These are phyloP conservation scores for Entomortierella lignicola DNA, from an alignment of 192 early-diverging fungal genomes.

Conservation along the genomic window DNA sequence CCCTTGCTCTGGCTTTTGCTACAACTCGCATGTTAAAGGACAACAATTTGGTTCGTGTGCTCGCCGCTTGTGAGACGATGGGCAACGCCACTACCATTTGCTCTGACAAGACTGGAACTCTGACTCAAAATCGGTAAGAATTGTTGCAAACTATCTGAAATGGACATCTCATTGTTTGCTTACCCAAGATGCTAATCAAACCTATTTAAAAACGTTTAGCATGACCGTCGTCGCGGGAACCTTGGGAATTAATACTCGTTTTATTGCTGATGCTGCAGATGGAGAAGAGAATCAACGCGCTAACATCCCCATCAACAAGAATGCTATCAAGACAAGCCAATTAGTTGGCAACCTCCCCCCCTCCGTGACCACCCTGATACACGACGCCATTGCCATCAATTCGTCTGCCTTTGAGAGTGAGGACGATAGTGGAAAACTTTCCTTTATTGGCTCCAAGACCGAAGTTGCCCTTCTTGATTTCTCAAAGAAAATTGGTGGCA, in stretches of 20 bases:
- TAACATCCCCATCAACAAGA: conserved; percentile 44
- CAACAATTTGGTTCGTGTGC: conserved; percentile 95
- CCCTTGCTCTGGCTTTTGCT: conserved; percentile 91
- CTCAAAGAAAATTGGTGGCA: conserved; percentile 70
- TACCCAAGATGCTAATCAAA: no score
- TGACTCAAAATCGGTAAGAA: conserved; percentile 87
- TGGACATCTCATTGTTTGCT: background rate
- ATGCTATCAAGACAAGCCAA: conserved; percentile 62
- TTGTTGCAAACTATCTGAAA: background rate
- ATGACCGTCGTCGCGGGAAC: conserved; percentile 95
- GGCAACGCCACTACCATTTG: conserved; percentile 98
- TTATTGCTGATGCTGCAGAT: conserved; percentile 55
- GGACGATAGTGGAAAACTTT: conserved; percentile 58
- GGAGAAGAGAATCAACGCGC: conserved; percentile 46
- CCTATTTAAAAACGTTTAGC: conserved; percentile 29
- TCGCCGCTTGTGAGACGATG: conserved; percentile 98
- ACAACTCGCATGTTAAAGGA: conserved; percentile 97
- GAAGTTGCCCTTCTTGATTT: conserved; percentile 91
- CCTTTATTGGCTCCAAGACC: conserved; percentile 93
- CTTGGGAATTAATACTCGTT: conserved; percentile 61
- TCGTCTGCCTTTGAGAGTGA: conserved; percentile 77
- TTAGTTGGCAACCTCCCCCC: conserved; percentile 58
- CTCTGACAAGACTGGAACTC: conserved; percentile 98
- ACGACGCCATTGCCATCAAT: conserved; percentile 83
- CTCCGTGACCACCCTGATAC: conserved; percentile 62